phyloP scores from a whole-genome alignment of 768 basidiomycete genomes.

The Collybia sordida region DNA sequence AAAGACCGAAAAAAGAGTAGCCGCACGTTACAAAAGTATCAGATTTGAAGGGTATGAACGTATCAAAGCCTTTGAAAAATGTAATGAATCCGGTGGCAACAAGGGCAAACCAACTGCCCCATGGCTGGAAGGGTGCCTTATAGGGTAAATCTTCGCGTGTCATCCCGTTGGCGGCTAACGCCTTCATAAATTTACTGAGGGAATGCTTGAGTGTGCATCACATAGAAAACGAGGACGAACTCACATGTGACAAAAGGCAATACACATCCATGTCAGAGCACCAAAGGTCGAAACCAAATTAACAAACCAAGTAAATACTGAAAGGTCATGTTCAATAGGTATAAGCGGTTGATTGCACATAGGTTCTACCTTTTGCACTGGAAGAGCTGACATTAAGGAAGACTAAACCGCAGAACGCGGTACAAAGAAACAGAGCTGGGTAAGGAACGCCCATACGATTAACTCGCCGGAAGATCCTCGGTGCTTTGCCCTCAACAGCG shows the following conservation, averaged over 20 bases:
- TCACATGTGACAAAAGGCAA: slow-evolving; percentile 61
- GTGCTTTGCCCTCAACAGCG: slow-evolving; percentile 50
- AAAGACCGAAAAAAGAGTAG: neutral
- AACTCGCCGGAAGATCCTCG: slow-evolving; percentile 41
- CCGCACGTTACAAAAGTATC: slow-evolving; percentile 65
- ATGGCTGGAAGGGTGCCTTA: slow-evolving; percentile 64
- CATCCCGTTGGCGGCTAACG: slow-evolving; percentile 38
- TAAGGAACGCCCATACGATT: slow-evolving; percentile 48
- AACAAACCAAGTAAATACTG: slow-evolving; percentile 51
- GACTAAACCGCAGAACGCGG: slow-evolving; percentile 52
- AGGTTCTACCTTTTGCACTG: slow-evolving; percentile 44
- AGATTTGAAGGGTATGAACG: slow-evolving; percentile 47
- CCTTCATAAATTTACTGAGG: slow-evolving; percentile 43
- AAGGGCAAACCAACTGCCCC: slow-evolving; percentile 60
- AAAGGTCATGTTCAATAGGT: slow-evolving; percentile 27
- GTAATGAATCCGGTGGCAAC: slow-evolving; percentile 50
- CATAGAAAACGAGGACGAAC: slow-evolving; percentile 12
- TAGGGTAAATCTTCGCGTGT: slow-evolving; percentile 44
- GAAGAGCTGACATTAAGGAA: slow-evolving; percentile 56
- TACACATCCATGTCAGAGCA: slow-evolving; percentile 50
- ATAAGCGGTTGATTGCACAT: neutral
- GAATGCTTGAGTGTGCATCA: neutral
- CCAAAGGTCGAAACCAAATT: slow-evolving; percentile 49
- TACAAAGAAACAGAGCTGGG: slow-evolving; percentile 53
- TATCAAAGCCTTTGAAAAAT: slow-evolving; percentile 58